Conservation (phyloP, 2,329 filamentous ascomycete species). For the Colletotrichum lini region DNA sequence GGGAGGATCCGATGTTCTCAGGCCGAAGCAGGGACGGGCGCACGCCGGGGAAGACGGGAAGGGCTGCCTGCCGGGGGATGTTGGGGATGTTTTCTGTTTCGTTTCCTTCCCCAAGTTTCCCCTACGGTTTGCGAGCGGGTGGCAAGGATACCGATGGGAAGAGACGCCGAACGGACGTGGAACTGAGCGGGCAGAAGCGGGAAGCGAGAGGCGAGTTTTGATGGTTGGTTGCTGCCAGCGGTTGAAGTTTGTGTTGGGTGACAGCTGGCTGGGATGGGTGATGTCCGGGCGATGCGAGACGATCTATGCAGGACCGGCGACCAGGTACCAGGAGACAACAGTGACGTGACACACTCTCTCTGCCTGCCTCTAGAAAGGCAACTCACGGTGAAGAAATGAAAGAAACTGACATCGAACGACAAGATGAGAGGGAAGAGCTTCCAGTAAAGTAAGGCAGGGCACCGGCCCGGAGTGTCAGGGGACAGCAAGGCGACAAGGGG, state of each 20-base stretch:
- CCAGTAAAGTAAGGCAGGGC: neutral
- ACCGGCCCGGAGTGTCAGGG: neutral
- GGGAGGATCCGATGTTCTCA: constrained; percentile 22
- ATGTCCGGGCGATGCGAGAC: neutral
- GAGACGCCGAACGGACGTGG: constrained; percentile 5
- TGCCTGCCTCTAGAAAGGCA: constrained; percentile 26
- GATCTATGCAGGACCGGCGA: neutral
- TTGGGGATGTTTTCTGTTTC: constrained; percentile 18
- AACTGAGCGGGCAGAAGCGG: constrained; percentile 14
- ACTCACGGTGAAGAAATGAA: neutral
- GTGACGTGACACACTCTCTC: neutral
- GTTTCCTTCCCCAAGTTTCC: constrained; percentile 30
- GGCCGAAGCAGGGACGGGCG: constrained; percentile 22
- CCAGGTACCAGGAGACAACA: neutral
- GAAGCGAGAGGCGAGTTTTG: constrained; percentile 9
- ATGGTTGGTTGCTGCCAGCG: neutral
- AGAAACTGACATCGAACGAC: neutral
- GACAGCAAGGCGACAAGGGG: neutral
- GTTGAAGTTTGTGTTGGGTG: constrained; percentile 2
- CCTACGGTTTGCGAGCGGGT: neutral
- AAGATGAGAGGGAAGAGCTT: neutral
- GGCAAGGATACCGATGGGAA: constrained; percentile 10
- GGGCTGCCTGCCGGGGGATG: constrained; percentile 21
- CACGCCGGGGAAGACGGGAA: constrained; percentile 32
- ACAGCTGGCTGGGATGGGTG: neutral